Evolutionary conservation across 1,284 basidiomycete species (phyloP).

Genomic region (Mycena citricolor): DNA sequence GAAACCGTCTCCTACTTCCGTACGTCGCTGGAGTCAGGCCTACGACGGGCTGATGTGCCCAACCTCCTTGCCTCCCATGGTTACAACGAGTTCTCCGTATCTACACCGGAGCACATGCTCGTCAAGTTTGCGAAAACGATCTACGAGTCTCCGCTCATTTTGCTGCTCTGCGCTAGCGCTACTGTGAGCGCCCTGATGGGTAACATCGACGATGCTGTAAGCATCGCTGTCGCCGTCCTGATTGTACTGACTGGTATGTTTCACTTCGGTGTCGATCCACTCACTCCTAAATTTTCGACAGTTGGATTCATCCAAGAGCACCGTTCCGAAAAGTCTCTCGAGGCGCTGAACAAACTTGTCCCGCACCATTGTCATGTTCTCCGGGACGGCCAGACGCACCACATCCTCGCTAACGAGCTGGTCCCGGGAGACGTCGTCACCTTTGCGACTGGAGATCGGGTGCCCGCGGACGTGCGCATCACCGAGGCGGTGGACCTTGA

Average conservation of each 20-base stretch:
- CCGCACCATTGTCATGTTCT: slow-evolving; percentile 94
- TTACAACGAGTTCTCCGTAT: slow-evolving; percentile 94
- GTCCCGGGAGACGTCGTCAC: slow-evolving; percentile 94
- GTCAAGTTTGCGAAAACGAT: slow-evolving; percentile 92
- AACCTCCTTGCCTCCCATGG: slow-evolving; percentile 72
- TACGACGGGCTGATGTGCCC: slow-evolving; percentile 63
- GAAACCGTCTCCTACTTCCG: slow-evolving; percentile 67
- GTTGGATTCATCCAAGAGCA: slow-evolving; percentile 97
- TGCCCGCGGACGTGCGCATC: slow-evolving; percentile 91
- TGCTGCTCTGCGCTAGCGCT: slow-evolving; percentile 87
- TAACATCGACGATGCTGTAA: slow-evolving; percentile 91
- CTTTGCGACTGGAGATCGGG: slow-evolving; percentile 89
- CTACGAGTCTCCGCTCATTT: slow-evolving; percentile 90
- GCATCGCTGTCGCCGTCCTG: slow-evolving; percentile 89
- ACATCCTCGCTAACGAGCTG: slow-evolving; percentile 89
- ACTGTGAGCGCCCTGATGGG: slow-evolving; percentile 88
- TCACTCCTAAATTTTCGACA: slow-evolving; percentile 38
- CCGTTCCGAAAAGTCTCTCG: slow-evolving; percentile 91
- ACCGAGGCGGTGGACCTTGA: slow-evolving; percentile 81
- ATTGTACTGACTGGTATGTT: slow-evolving; percentile 88
- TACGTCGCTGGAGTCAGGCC: slow-evolving; percentile 62
- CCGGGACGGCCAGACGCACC: slow-evolving; percentile 73
- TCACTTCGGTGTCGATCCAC: not conserved
- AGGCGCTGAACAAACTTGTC: slow-evolving; percentile 94
- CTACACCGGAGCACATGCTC: slow-evolving; percentile 73